phyloP scores from a whole-genome alignment of 2,329 filamentous ascomycete species.

The Fusarium chaquense region DNA sequence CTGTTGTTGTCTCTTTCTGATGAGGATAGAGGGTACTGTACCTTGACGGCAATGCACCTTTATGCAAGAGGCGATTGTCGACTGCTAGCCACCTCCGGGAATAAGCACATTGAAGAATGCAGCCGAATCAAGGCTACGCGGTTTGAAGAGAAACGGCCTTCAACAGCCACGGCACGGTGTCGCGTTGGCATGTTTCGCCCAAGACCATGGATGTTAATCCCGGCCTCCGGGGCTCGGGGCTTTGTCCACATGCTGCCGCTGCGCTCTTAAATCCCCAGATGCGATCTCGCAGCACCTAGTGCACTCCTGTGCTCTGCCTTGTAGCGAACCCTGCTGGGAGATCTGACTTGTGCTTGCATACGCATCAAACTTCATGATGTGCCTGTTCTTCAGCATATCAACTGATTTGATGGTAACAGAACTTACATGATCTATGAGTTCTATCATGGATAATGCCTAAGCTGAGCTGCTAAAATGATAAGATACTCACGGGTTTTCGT shows the following conservation, averaged over 20 bases:
- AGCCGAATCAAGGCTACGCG: constrained; percentile 23
- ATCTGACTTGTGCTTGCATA: constrained; percentile 48
- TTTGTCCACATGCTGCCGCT: constrained; percentile 49
- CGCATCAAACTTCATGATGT: constrained; percentile 42
- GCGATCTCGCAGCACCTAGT: constrained; percentile 50
- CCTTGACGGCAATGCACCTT: constrained; percentile 12
- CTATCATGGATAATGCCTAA: constrained; percentile 12
- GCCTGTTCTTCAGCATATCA: constrained; percentile 28
- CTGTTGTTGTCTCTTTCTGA: constrained; percentile 24
- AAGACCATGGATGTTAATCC: constrained; percentile 38
- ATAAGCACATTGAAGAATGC: constrained; percentile 22
- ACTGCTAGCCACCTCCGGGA: constrained; percentile 5
- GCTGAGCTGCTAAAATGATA: constrained; percentile 21
- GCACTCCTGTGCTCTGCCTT: constrained; percentile 47
- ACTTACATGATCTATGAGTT: constrained; percentile 10
- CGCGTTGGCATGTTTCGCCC: constrained; percentile 39
- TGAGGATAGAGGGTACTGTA: not conserved
- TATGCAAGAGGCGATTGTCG: constrained; percentile 8
- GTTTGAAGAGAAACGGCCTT: constrained; percentile 15
- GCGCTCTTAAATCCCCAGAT: constrained; percentile 45
- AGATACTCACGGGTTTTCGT: constrained; percentile 29
- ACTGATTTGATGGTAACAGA: constrained; percentile 14
- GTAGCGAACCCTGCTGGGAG: constrained; percentile 41
- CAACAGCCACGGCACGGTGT: constrained; percentile 32
- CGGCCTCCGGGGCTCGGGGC: constrained; percentile 42